Evolutionary conservation across 331 rosid genomes (phyloP).

Genomic region (Arachis monticola): DNA sequence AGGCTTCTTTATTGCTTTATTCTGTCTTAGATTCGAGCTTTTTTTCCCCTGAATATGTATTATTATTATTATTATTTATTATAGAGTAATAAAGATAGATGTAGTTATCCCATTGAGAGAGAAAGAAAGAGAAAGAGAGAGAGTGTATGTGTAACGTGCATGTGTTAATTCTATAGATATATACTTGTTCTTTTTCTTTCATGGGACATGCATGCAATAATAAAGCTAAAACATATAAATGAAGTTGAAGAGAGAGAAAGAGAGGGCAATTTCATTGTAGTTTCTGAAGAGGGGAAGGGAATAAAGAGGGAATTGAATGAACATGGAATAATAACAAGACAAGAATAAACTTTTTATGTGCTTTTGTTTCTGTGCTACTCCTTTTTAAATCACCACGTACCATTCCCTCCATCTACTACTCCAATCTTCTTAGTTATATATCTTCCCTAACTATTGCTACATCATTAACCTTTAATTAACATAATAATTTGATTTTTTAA

Average conservation of each 20-base stretch:
- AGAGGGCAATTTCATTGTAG: slow-evolving; percentile 64
- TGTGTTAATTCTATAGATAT: slow-evolving; percentile 50
- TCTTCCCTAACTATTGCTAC: slow-evolving; percentile 3
- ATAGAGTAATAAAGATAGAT: slow-evolving; percentile 33
- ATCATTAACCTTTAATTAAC: background rate
- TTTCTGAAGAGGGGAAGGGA: slow-evolving; percentile 63
- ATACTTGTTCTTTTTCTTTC: slow-evolving; percentile 40
- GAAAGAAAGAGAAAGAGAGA: slow-evolving; percentile 33
- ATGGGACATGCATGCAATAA: slow-evolving; percentile 79
- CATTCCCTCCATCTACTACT: slow-evolving; percentile 33
- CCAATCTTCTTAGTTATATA: background rate
- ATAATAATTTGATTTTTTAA: background rate
- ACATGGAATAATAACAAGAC: slow-evolving; percentile 60
- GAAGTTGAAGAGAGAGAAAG: slow-evolving; percentile 54
- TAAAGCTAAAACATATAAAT: slow-evolving; percentile 49
- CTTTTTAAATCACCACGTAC: slow-evolving; percentile 45
- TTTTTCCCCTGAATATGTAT: slow-evolving; percentile 43
- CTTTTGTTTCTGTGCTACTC: slow-evolving; percentile 36
- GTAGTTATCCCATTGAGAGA: slow-evolving; percentile 42
- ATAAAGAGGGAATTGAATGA: slow-evolving; percentile 52
- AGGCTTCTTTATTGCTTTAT: slow-evolving; percentile 75
- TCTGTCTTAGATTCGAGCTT: slow-evolving; percentile 73
- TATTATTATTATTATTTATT: slow-evolving; percentile 28
- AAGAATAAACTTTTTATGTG: slow-evolving; percentile 81
- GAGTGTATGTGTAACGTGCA: slow-evolving; percentile 73